phyloP scores from a whole-genome alignment of 2,329 filamentous ascomycete genomes.

The Ophiostoma sp. region DNA sequence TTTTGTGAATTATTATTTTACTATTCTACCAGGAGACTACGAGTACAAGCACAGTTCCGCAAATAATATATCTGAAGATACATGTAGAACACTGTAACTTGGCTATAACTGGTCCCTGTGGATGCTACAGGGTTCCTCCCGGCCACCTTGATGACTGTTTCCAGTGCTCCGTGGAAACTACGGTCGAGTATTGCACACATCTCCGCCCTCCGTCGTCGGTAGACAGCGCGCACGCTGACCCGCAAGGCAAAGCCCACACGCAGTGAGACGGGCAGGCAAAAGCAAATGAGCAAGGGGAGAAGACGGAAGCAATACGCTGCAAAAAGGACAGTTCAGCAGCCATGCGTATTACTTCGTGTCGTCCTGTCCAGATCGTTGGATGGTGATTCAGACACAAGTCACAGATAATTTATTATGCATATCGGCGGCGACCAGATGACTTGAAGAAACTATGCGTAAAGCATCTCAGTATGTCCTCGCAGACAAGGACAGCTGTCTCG shows the following conservation, averaged over 20 bases:
- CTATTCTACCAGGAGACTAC: not conserved
- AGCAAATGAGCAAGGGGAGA: not conserved
- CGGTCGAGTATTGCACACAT: not conserved
- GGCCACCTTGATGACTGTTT: too few relatives aligned
- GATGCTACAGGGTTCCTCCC: not conserved
- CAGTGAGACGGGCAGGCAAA: not conserved
- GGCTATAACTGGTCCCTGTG: not conserved
- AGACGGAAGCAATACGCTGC: not conserved
- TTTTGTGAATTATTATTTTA: not conserved
- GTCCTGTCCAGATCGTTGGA: not conserved
- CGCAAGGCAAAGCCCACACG: not conserved
- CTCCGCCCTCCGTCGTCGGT: not conserved
- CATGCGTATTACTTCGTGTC: not conserved
- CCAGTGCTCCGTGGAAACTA: not conserved
- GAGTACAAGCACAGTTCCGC: too few relatives aligned
- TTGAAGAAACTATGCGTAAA: not conserved
- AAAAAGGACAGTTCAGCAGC: not conserved
- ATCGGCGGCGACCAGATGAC: not conserved
- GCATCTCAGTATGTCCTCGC: too few relatives aligned
- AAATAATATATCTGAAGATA: too few relatives aligned
- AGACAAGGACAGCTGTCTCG: too few relatives aligned
- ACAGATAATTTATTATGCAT: not conserved
- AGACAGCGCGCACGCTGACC: not conserved
- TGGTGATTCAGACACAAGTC: constrained; percentile 3
- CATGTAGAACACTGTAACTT: not conserved